Evolutionary conservation across 371 early-diverging fungal genomes (phyloP), one percentile per base, ranked within the genome.

Genomic region (Mortierella sp.): DNA sequence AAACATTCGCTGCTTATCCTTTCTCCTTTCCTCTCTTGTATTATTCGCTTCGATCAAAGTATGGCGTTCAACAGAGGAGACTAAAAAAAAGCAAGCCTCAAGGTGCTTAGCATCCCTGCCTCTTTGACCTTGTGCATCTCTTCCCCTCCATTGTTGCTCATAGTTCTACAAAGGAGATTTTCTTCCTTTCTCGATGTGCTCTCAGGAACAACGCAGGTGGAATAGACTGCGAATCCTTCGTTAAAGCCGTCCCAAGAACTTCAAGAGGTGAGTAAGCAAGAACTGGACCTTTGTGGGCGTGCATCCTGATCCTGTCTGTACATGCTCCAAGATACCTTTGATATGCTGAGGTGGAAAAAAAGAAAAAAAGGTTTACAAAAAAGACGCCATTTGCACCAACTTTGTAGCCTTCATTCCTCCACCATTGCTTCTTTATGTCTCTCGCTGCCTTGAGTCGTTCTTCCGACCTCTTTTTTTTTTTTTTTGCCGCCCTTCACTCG

Each of bases 291-390:
- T 45, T 45, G 45, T 10, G n/a, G n/a, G n/a, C n/a, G n/a, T n/a
- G n/a, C n/a, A n/a, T n/a, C n/a, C n/a, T n/a, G n/a, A 45, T 48
- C 14, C 48, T 48, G 13, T 48, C 48, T 5, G 48, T 60, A 28
- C 60, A 60, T 28, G 28, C 60, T 60, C 16, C 26, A 34, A 63
- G 38, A 14, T 42, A 42, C n/a, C 42, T 9, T 42, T 73, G 28
- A 14, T 55, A 31, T 34, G 44, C 68, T 68, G 42, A 42, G 68
- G 44, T 38, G 65, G 42, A 34, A 52, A 57, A 47, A 72, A 48
- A 31, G 55, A 55, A 75, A 57, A 63, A 63, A 75, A 75, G 38
- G 42, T 68, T 68, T 19, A 34, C 11, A 68, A 26, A 72, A 72
- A 72, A 72, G 50, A 48, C 72, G 50, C 52, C 48, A 48, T 72